Evolutionary conservation across 306 rosid species (phyloP).

Genomic region (Lablab purpureus): DNA sequence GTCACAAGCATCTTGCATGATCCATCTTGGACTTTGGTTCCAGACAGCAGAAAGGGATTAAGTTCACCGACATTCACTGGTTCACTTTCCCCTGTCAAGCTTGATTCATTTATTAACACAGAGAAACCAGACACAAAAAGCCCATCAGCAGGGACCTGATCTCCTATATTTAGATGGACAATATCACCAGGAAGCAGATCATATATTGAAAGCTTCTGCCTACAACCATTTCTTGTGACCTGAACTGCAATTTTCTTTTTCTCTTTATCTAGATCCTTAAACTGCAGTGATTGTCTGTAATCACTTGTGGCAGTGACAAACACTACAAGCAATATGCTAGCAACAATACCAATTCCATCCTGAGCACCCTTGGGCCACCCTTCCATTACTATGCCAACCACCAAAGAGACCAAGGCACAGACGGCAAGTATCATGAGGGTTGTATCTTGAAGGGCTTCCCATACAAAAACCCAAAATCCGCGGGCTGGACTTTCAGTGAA

Average conservation of each 20-base stretch:
- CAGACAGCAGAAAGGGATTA: conserved; percentile 91
- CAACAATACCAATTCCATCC: conserved; percentile 99
- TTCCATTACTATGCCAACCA: conserved; percentile 85
- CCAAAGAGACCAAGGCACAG: conserved; percentile 84
- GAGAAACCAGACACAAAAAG: conserved; percentile 89
- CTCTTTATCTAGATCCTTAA: conserved; percentile 95
- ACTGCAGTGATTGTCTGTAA: conserved; percentile 93
- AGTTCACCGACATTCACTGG: conserved; percentile 70
- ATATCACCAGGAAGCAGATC: conserved; percentile 95
- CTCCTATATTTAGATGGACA: conserved; percentile 92
- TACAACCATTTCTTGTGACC: conserved; percentile 79
- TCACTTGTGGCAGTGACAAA: conserved; percentile 96
- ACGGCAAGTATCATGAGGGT: conserved; percentile 91
- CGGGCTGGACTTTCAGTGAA: conserved; percentile 81
- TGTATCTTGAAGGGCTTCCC: conserved; percentile 99
- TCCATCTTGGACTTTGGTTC: conserved; percentile 99
- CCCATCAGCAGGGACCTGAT: conserved; percentile 98
- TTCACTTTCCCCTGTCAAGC: conserved; percentile 99
- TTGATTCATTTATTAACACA: conserved; percentile 87
- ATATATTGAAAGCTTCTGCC: conserved; percentile 94
- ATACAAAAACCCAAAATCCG: conserved; percentile 86
- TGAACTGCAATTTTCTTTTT: conserved; percentile 90
- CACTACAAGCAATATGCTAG: conserved; percentile 96
- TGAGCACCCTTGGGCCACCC: conserved; percentile 99
- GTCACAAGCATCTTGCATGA: conserved; percentile 98